Evolutionary conservation across 768 basidiomycete species (phyloP).

Genomic region (Suillus placidus): DNA sequence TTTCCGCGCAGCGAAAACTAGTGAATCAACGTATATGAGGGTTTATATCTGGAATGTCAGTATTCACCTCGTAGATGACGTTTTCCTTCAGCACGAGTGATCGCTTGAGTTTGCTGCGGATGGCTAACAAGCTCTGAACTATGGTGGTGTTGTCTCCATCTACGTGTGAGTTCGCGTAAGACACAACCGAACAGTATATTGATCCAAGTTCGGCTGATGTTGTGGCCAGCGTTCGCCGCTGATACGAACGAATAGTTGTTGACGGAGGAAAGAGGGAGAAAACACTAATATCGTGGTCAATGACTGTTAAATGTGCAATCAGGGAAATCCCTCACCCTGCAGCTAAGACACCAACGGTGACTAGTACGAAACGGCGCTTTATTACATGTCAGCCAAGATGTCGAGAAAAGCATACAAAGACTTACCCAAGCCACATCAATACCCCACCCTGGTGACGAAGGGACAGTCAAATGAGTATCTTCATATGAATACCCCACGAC

Average conservation of each 20-base stretch:
- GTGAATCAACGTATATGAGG: slow-evolving; percentile 11
- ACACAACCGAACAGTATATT: slow-evolving; percentile 76
- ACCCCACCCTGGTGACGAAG: slow-evolving; percentile 60
- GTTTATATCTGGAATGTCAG: background rate
- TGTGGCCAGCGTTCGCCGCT: slow-evolving; percentile 70
- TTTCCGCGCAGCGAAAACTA: slow-evolving; percentile 76
- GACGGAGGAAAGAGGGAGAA: slow-evolving; percentile 75
- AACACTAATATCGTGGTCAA: slow-evolving; percentile 43
- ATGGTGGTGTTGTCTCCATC: slow-evolving; percentile 61
- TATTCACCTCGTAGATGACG: slow-evolving; percentile 64
- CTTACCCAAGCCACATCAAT: slow-evolving; percentile 73
- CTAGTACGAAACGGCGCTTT: slow-evolving; percentile 69
- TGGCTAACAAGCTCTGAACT: slow-evolving; percentile 67
- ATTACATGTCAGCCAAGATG: background rate
- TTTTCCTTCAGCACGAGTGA: slow-evolving; percentile 59
- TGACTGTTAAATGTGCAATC: background rate
- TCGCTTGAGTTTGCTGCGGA: slow-evolving; percentile 72
- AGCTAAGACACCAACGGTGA: slow-evolving; percentile 69
- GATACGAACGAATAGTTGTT: slow-evolving; percentile 72
- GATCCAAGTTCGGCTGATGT: slow-evolving; percentile 68
- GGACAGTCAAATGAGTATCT: slow-evolving; percentile 50
- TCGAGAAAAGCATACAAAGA: background rate
- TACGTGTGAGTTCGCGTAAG: slow-evolving; percentile 60
- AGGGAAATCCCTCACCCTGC: slow-evolving; percentile 59
- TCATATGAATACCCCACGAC: slow-evolving; percentile 77